These are phyloP conservation scores for Sinapis alba DNA, from an alignment of 441 rosid genomes.

Conservation along the genomic window DNA sequence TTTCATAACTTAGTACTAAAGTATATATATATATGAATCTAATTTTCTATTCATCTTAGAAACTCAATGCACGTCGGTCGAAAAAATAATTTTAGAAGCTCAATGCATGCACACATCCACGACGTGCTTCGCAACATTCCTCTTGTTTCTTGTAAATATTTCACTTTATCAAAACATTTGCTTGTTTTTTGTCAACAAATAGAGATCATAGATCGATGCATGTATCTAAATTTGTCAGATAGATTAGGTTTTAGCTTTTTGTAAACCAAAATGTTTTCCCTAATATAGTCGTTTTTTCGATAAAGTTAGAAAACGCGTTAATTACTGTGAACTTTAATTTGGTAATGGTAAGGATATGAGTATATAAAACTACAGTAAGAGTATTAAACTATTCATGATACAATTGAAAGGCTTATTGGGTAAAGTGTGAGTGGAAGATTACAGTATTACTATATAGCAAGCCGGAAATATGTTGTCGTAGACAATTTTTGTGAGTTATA, in stretches of 20 bases:
- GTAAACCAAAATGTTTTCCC: slow-evolving; percentile 1
- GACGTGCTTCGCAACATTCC: slow-evolving; percentile 38
- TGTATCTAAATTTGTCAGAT: not conserved
- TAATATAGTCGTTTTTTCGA: not conserved
- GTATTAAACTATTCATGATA: slow-evolving; percentile 6
- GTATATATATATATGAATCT: not conserved
- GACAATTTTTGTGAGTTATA: not conserved
- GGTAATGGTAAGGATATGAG: not conserved
- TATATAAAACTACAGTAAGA: not conserved
- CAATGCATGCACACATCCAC: slow-evolving; percentile 27
- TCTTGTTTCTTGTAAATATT: slow-evolving; percentile 18
- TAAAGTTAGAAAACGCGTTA: not conserved
- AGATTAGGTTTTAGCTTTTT: slow-evolving; percentile 1
- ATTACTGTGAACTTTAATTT: slow-evolving; percentile 1
- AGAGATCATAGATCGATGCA: slow-evolving; percentile 5
- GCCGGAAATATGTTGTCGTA: not conserved
- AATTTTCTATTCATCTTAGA: slow-evolving; percentile 7
- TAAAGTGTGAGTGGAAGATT: slow-evolving; percentile 14
- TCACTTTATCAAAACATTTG: not conserved
- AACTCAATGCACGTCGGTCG: slow-evolving; percentile 34
- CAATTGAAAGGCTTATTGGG: slow-evolving; percentile 2
- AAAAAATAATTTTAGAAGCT: slow-evolving; percentile 23
- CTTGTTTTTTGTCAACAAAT: not conserved
- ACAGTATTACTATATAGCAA: not conserved
- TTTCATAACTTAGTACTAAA: not conserved